Conservation (phyloP, 208 protist genomes). For the Crithidia sp. region DNA sequence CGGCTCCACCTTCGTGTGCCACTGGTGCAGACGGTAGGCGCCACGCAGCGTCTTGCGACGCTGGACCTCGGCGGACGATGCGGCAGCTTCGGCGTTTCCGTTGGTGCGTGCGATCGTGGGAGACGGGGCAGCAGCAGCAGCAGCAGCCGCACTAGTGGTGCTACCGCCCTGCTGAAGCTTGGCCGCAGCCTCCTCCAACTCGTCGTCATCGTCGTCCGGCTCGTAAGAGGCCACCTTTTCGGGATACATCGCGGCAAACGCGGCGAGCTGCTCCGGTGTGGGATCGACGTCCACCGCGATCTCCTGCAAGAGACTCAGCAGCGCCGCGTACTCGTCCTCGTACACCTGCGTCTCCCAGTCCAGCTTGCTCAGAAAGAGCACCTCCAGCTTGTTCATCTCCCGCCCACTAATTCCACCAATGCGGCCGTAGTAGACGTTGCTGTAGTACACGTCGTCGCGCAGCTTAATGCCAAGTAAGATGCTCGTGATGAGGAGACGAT, state of each 20-base stretch:
- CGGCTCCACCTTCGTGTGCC: conserved; percentile 32
- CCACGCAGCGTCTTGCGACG: conserved; percentile 26
- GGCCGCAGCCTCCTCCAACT: conserved; percentile 11
- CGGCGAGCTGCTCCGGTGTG: conserved; percentile 24
- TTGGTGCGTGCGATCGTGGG: not conserved
- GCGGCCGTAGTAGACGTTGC: conserved; percentile 91
- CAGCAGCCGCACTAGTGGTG: not conserved
- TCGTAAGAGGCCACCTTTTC: conserved; percentile 36
- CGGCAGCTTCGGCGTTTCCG: not conserved
- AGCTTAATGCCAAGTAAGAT: conserved; percentile 93
- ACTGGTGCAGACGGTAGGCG: conserved; percentile 48
- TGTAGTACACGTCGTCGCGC: conserved; percentile 94
- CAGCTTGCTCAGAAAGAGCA: conserved; percentile 81
- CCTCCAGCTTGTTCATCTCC: conserved; percentile 94
- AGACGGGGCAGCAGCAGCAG: not conserved
- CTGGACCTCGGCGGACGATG: conserved; percentile 9
- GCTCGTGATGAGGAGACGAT: conserved; percentile 92
- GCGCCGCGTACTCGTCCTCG: conserved; percentile 55
- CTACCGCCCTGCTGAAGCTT: conserved; percentile 11
- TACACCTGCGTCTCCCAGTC: conserved; percentile 82
- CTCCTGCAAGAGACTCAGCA: conserved; percentile 44
- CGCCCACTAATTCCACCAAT: conserved; percentile 87
- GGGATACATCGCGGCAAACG: conserved; percentile 35
- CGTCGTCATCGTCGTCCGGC: conserved; percentile 37
- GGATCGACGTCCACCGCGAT: conserved; percentile 32